A percentile compares a stretch with the other conserved stretches of the same genome.
These are phyloP conservation scores for Xylaria sp. DNA, from an alignment of 2,329 filamentous ascomycete species.

Conservation along the genomic window DNA sequence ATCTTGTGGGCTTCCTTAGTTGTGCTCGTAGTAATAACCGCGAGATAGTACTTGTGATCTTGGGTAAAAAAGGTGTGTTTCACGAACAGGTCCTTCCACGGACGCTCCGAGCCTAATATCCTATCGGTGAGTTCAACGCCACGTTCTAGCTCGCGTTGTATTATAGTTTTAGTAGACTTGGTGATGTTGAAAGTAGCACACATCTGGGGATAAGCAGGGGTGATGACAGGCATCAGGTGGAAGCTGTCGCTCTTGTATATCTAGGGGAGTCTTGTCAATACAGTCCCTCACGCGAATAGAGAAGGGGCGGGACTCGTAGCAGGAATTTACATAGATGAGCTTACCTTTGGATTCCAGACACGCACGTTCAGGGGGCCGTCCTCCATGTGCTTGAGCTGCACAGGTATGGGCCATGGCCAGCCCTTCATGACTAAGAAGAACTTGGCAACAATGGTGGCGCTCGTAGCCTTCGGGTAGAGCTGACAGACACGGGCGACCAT, in stretches of 20 bases:
- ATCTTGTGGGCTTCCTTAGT: constrained; percentile 85
- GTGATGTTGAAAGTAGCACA: constrained; percentile 97
- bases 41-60: constrained; percentile 96
- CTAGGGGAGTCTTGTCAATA: constrained; percentile 54
- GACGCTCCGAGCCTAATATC: constrained; percentile 79
- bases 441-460: constrained; percentile 88
- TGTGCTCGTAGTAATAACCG: constrained; percentile 83
- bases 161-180: constrained; percentile 83
- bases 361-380: constrained; percentile 82
- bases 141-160: constrained; percentile 83
- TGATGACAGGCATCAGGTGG: constrained; percentile 98
- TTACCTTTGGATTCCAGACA: constrained; percentile 89
- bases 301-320: background rate
- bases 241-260: constrained; percentile 83
- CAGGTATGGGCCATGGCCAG: constrained; percentile 96
- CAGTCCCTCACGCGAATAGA: background rate
- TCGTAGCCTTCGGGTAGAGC: constrained; percentile 91
- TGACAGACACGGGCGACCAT: constrained; percentile 95
- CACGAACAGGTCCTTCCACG: constrained; percentile 88
- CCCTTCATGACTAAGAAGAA: constrained; percentile 93
- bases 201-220: constrained; percentile 97
- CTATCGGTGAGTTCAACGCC: constrained; percentile 81
- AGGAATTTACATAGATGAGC: background rate
- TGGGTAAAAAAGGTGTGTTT: constrained; percentile 94
- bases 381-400: constrained; percentile 88